Base-by-base conservation (phyloP, 1,284 basidiomycete species). In the Ceratorhiza oryzae-sativae region DNA sequence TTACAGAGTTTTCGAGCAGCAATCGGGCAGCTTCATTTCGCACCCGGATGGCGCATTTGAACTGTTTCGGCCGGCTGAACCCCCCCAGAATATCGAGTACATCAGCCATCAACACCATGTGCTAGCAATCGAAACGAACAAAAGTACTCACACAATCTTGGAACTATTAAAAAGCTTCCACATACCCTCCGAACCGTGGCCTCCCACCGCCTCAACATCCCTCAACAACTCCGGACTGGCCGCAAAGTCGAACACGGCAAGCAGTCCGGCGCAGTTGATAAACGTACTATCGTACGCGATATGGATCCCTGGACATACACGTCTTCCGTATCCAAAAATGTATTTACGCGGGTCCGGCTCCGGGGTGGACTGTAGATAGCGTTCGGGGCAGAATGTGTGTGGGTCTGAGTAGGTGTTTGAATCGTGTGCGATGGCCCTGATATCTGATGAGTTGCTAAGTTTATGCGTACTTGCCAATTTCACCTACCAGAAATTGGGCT, bases 261-360 rank as follows among this genome's bases (percentile, higher is more conserved):
- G 25, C 25, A 68, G 30, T 36, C 63, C 63, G 32, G 63, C 63
- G 39, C 63, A 68, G 20, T 55, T 53, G 49, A 55, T 68, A 41
- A 53, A 68, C 25, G 51, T 68, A 51, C 63, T 56, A 34, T 74
- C 68, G 59, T 72, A 71, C 8, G 73, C 73, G 3, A 74, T 34
- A 34, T 74, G 73, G 34, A 74, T 72, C 12, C 73, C 73, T 6
- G 73, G 73, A 51, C 73, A 74, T 18, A 72, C 61, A 3, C 73
- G 62, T 9, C 63, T 6, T 27, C 63, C 63, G 36, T 55, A 68
- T 20, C 63, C 63, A 39, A 68, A 68, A 13, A 68, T 56, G 23
- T 68, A 56, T 42, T 68, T 68, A 13, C 71, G 55, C 10, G 63
- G 63, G 15, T 71, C 67, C 3, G 71, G 72, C 2, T 46, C 71